Conservation (phyloP, 345 rosid genomes). For the Fremontodendron californicum region DNA sequence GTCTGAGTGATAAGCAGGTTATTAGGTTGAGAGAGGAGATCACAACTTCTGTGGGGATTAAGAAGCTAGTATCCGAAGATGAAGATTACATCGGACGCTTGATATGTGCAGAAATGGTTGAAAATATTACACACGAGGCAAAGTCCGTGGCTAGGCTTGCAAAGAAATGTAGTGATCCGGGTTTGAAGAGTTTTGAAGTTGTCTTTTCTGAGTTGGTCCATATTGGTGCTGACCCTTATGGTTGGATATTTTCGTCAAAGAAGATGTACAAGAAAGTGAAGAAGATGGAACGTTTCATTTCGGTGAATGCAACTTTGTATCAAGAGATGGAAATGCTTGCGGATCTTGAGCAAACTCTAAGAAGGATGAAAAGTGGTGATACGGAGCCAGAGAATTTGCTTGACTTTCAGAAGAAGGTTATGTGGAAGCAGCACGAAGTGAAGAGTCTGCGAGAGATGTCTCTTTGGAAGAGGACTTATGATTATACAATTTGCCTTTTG, state of each 20-base stretch:
- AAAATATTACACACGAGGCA: conserved; percentile 53
- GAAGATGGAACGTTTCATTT: conserved; percentile 83
- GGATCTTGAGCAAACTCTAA: conserved; percentile 70
- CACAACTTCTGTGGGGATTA: conserved; percentile 51
- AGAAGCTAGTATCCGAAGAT: conserved; percentile 78
- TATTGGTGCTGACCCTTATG: conserved; percentile 54
- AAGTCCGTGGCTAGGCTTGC: conserved; percentile 72
- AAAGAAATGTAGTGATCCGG: conserved; percentile 58
- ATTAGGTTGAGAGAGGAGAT: too few relatives aligned
- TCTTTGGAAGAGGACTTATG: conserved; percentile 82
- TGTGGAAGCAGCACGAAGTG: conserved; percentile 83
- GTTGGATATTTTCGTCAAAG: conserved; percentile 65
- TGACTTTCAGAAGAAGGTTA: conserved; percentile 67
- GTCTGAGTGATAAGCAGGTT: too few relatives aligned
- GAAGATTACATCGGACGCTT: conserved; percentile 58
- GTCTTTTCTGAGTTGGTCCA: conserved; percentile 50
- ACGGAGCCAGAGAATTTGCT: conserved; percentile 52
- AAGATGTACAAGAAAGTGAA: conserved; percentile 81
- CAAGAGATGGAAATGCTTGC: conserved; percentile 88
- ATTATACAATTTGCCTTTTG: conserved; percentile 64
- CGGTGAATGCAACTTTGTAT: conserved; percentile 59
- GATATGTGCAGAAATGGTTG: too few relatives aligned
- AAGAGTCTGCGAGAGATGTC: conserved; percentile 65
- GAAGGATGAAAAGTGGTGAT: conserved; percentile 57
- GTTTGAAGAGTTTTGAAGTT: conserved; percentile 56